Percentiles rank a stretch among this genome's conserved stretches.
Evolutionary conservation across 2,329 filamentous ascomycete genomes (phyloP).

Genomic region (Alternaria dauci): DNA sequence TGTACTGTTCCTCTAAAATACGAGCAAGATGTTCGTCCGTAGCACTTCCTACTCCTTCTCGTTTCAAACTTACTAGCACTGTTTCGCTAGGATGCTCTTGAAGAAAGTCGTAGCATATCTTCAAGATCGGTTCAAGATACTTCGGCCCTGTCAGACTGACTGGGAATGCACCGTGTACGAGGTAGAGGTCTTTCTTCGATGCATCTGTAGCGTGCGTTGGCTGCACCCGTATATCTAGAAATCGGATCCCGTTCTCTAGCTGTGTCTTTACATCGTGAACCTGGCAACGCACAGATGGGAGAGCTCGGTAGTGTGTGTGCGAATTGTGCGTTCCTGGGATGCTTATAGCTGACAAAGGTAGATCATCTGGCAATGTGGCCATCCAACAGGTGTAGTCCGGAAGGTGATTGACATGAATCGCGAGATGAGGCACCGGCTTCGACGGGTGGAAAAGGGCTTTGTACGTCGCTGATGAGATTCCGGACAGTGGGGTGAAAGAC

Average conservation of each 20-base stretch:
- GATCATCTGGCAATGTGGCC: constrained; percentile 73
- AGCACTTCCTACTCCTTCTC: constrained; percentile 83
- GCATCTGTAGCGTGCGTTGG: constrained; percentile 65
- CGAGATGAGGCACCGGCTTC: constrained; percentile 53
- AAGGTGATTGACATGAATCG: constrained; percentile 37
- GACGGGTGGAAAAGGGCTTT: constrained; percentile 55
- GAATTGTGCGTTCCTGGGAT: constrained; percentile 97
- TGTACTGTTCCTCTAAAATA: constrained; percentile 76
- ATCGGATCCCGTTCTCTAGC: constrained; percentile 88
- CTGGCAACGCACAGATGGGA: constrained; percentile 94
- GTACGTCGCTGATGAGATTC: constrained; percentile 52
- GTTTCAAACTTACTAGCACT: constrained; percentile 86
- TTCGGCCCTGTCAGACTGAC: constrained; percentile 83
- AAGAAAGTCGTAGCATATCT: constrained; percentile 77
- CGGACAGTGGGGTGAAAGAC: constrained; percentile 50
- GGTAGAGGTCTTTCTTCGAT: constrained; percentile 72
- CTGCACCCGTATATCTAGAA: constrained; percentile 89
- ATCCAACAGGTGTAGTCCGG: constrained; percentile 81
- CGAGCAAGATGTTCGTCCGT: constrained; percentile 80
- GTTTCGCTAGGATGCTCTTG: constrained; percentile 80
- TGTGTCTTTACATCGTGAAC: constrained; percentile 79
- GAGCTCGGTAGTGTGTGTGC: constrained; percentile 81
- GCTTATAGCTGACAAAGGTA: constrained; percentile 79
- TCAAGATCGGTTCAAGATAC: constrained; percentile 77
- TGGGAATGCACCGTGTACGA: constrained; percentile 92